These are phyloP conservation scores for Ceriops zippeliana DNA, from an alignment of 345 rosid genomes.

Conservation along the genomic window DNA sequence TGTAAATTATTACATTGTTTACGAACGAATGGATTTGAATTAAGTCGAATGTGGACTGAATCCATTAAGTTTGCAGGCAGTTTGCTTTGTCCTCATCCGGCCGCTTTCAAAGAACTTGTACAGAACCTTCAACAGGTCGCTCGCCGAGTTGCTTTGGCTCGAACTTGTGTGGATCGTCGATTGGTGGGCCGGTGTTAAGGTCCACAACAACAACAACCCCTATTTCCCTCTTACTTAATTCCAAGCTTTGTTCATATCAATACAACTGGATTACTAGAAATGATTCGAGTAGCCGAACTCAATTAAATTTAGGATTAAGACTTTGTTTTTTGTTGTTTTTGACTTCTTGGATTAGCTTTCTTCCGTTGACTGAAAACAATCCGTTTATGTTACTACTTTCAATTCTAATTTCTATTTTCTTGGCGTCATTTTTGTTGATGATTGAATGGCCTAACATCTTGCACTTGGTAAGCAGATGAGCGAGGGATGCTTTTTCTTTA, in stretches of 20 bases:
- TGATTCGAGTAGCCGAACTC: neutral
- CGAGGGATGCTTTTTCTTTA: no score
- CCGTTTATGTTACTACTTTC: no score
- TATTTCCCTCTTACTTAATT: neutral
- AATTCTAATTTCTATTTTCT: no score
- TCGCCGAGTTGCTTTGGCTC: conserved; percentile 30
- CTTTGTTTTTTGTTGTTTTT: neutral
- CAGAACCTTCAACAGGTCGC: conserved; percentile 23
- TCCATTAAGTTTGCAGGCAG: conserved; percentile 14
- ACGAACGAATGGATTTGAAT: no score
- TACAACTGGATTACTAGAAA: neutral
- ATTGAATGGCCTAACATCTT: no score
- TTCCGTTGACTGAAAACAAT: neutral
- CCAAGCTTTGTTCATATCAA: no score
- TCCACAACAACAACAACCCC: neutral
- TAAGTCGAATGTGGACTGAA: no score
- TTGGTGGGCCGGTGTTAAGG: conserved; percentile 38
- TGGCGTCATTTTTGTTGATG: no score
- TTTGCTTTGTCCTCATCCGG: conserved; percentile 25
- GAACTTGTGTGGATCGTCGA: conserved; percentile 36
- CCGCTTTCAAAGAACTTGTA: conserved; percentile 30
- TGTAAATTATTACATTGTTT: neutral
- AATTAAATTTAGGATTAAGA: neutral
- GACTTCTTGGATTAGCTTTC: neutral
- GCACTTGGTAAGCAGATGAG: no score